These are phyloP conservation scores for Amanita subjunquillea DNA, from an alignment of 768 basidiomycete genomes.

Conservation along the genomic window DNA sequence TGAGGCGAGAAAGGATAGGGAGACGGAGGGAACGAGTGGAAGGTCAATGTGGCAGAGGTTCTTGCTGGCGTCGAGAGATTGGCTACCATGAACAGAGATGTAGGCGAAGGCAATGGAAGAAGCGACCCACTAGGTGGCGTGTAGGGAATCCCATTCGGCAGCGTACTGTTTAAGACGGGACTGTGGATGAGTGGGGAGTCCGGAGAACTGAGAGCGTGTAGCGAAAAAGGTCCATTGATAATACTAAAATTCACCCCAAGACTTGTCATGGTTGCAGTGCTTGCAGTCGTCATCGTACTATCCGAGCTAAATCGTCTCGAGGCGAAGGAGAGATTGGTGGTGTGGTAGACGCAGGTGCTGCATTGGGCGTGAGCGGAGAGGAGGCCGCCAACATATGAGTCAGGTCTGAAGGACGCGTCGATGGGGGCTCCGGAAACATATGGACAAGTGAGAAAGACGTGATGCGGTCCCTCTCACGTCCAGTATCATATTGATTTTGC, in stretches of 20 bases:
- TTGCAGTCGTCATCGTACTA: background rate
- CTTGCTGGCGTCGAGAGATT: background rate
- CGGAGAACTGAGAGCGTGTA: background rate
- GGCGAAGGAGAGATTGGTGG: background rate
- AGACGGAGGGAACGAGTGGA: background rate
- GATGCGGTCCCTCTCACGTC: background rate
- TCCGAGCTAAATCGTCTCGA: background rate
- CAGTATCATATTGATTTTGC: background rate
- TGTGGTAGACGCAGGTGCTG: background rate
- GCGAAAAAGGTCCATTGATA: background rate
- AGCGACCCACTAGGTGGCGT: background rate
- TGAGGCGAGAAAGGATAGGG: background rate
- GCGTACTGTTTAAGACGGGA: background rate
- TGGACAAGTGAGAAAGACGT: constrained; percentile 4
- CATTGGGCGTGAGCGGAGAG: background rate
- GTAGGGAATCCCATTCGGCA: background rate
- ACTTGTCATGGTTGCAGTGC: background rate
- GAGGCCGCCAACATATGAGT: background rate
- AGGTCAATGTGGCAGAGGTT: background rate
- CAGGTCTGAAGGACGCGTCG: background rate
- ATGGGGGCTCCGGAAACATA: constrained; percentile 3
- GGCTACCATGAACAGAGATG: no score
- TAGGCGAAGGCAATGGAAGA: background rate
- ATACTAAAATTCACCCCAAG: background rate
- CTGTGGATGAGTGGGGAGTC: background rate